Base-by-base conservation (phyloP, 495 filamentous ascomycete genomes). In the Tuber borchii region DNA sequence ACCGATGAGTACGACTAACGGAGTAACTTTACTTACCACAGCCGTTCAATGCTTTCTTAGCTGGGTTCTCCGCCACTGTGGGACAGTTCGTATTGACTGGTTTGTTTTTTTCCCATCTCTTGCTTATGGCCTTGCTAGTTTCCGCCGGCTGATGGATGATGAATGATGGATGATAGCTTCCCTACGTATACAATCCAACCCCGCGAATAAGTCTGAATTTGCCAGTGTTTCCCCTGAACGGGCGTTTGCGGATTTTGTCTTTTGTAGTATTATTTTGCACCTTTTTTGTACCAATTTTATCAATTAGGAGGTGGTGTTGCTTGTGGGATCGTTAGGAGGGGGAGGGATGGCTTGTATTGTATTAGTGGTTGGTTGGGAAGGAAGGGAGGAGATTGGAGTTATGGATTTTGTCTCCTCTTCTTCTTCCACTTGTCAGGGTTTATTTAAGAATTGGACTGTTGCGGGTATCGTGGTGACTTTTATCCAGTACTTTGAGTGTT, bases 221-320 rank as follows among this genome's bases (percentile, higher is more conserved):
- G 85, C 87, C 69, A 85, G 84, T 20, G 89, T 92, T 77, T 93
- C 91, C 70, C 87, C 89, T 51, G 91, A 93, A 83, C 88, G 91
- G 83, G 96, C 95, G 22, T 99, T 99, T 84, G 95, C 95, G 80
- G 95, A 99, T 87, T 99, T 91, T 81, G 90, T 98, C 77, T 93
- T 97, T 75, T 94, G 94, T 82, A 97, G 93, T 83, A 82, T 99
- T 84, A 92, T 99, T 82, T 85, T 99, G 84, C 95, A 99, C 87
- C 97, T 98, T 87, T 98, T 99, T 88, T 99, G 95, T 85, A 91
- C 97, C 80, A 98, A 99, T 87, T 99, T 99, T 84, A 98, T 99
- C 86, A 99, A 99, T 88, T 98, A 86, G 85, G 44, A 4, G 44
- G 7, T 1, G 12, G 71, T 61, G 19, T 61, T 26, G 10, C n/a